Base-by-base conservation (phyloP, 176 grass and related monocot species). In the Carex cristatella region DNA sequence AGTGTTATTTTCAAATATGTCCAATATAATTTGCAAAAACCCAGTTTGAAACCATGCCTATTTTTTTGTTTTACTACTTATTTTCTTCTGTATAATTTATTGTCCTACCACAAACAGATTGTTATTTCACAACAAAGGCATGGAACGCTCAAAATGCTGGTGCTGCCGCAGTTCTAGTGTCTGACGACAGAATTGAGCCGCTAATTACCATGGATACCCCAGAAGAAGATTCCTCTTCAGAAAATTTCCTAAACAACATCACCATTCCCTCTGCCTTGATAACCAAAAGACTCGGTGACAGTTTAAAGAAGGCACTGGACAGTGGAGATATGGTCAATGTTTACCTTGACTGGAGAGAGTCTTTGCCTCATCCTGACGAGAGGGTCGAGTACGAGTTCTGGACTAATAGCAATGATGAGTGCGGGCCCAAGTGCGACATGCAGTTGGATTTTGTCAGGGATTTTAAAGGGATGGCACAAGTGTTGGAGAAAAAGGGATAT, bases 361-460 rank as follows among this genome's bases (percentile, higher is more conserved):
- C 94, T 72, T 71, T 97, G 59, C 92, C 90, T 10, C 94, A 97
- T 68, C 94, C 94, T 18, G 94, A 97, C 81, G 94, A 97, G 66
- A 92, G 94, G 78, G 94, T 97, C 10, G 94, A 97, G 83, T 97
- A 97, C 44, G 91, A 91, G 84, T 92, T 97, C 62, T 97, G 94
- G 94, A 94, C 94, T 81, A 97, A 97, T 66, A 94, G 91, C 88
- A 97, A 97, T 66, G 94, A 97, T 79, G 92, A 97, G 87, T 97
- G 94, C 42, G 94, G 94, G 48, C 66, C 94, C 85, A 97, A 97
- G 91, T 97, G 94, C 58, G 91, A 94, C 78, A 90, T 85, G 86
- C 94, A 97, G 85, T 88, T 97, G 90, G 86, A 97, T 42, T 97
- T 97, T 4, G 89, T 97, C 51, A 92, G 73, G 85, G 87, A 83